phyloP scores from a whole-genome alignment of 2,329 filamentous ascomycete genomes.

The Fusarium foetens region DNA sequence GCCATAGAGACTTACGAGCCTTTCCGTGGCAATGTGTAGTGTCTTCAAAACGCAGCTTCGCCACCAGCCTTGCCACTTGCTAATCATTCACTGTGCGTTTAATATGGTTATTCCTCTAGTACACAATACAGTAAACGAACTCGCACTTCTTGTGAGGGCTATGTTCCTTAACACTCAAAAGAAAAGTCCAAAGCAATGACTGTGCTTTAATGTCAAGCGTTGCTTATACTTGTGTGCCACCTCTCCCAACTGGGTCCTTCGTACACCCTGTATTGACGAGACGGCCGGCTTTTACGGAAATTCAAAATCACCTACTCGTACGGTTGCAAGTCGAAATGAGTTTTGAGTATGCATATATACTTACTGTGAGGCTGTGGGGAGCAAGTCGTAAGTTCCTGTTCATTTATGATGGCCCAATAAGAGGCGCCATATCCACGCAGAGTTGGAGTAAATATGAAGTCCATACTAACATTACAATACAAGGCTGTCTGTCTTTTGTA shows the following conservation, averaged over 20 bases:
- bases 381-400: background rate
- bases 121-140: too few species aligned
- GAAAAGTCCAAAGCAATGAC: too few species aligned
- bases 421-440: background rate
- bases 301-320: fast-evolving
- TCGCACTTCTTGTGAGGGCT: too few species aligned
- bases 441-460: background rate
- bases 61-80: background rate
- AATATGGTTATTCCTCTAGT: background rate
- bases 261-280: background rate
- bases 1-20: too few species aligned
- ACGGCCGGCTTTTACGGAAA: background rate
- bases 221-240: background rate
- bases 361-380: too few species aligned
- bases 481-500: fast-evolving
- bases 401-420: background rate
- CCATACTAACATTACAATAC: fast-evolving
- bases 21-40: too few species aligned
- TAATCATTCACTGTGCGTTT: too few species aligned
- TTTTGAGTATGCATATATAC: background rate
- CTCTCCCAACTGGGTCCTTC: fast-evolving
- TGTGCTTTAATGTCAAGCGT: fast-evolving
- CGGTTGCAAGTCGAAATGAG: fast-evolving
- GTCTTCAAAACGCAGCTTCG: background rate
- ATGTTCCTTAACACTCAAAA: too few species aligned